Evolutionary conservation across 768 basidiomycete genomes (phyloP).

Genomic region (Kwoniella heveanensis): DNA sequence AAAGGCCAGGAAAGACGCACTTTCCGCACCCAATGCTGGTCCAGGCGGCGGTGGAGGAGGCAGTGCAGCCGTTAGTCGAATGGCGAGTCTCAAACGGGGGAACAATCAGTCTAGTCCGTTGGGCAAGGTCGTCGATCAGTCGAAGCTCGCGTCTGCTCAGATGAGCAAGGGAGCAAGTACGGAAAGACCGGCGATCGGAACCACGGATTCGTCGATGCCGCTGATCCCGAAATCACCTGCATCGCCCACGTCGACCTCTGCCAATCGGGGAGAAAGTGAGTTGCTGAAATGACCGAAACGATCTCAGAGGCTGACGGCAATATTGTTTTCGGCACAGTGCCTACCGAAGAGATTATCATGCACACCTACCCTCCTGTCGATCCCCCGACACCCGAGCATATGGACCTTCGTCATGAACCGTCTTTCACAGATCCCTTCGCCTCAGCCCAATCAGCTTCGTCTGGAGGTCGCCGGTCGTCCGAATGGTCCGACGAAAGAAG

Average conservation of each 20-base stretch:
- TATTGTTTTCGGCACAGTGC: background rate
- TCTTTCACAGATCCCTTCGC: conserved; percentile 23
- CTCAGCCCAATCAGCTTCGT: conserved; percentile 9
- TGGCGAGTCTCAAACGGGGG: conserved; percentile 2
- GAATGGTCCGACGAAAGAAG: conserved; percentile 22
- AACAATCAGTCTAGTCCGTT: conserved; percentile 9
- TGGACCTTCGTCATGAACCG: background rate
- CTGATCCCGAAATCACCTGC: conserved; percentile 22
- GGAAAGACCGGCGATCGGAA: conserved; percentile 28
- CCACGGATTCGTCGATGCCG: conserved; percentile 33
- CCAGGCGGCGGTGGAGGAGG: conserved; percentile 8
- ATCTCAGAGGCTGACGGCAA: background rate
- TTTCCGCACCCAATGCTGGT: conserved; percentile 7
- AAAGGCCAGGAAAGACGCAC: conserved; percentile 12
- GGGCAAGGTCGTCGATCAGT: conserved; percentile 8
- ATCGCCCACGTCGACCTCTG: background rate
- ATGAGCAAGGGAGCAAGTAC: background rate
- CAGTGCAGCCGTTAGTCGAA: background rate
- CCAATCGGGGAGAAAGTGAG: background rate
- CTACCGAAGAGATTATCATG: conserved; percentile 26
- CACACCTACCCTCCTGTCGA: conserved; percentile 27
- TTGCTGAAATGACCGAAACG: background rate
- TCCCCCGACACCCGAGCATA: background rate
- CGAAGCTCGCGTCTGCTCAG: background rate
- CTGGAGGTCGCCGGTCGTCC: conserved; percentile 22